phyloP scores from a whole-genome alignment of 2,329 filamentous ascomycete genomes.

The Diaporthe sp. region DNA sequence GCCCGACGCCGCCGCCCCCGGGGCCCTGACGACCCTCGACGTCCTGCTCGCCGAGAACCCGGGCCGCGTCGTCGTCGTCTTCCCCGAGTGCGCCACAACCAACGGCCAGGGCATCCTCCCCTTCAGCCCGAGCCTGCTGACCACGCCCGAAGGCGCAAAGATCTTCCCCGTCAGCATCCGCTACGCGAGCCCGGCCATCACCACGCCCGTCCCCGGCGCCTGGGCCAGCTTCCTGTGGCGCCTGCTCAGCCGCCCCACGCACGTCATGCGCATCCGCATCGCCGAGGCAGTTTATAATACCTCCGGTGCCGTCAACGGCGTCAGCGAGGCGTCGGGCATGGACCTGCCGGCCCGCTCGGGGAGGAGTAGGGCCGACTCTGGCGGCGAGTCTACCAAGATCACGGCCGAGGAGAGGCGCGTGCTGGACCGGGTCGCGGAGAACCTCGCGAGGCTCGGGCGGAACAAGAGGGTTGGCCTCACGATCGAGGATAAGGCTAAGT shows the following conservation, averaged over 20 bases:
- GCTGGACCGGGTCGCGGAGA: constrained; percentile 84
- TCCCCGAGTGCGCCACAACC: constrained; percentile 93
- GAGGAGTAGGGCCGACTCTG: constrained; percentile 30
- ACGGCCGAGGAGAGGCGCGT: constrained; percentile 72
- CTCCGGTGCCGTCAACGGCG: constrained; percentile 50
- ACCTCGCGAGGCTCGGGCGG: constrained; percentile 85
- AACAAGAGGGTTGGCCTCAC: constrained; percentile 91
- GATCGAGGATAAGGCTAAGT: constrained; percentile 83
- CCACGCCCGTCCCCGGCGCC: constrained; percentile 84
- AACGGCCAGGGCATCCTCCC: constrained; percentile 92
- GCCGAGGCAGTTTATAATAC: constrained; percentile 77
- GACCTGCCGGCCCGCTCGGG: constrained; percentile 40
- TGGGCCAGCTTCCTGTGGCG: constrained; percentile 85
- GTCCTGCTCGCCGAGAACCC: constrained; percentile 76
- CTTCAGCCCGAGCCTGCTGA: constrained; percentile 80
- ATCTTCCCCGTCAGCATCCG: constrained; percentile 93
- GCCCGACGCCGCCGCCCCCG: constrained; percentile 54
- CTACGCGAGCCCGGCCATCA: constrained; percentile 89
- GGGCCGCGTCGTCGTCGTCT: constrained; percentile 81
- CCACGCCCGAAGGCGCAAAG: constrained; percentile 72
- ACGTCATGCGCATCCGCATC: constrained; percentile 90
- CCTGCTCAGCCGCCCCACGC: constrained; percentile 84
- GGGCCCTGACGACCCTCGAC: constrained; percentile 68
- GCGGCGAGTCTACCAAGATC: constrained; percentile 45
- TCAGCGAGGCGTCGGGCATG: constrained; percentile 39